Evolutionary conservation across 225 moss, liverwort and hornwort genomes (phyloP).

Genomic region (Lunularia cruciata): DNA sequence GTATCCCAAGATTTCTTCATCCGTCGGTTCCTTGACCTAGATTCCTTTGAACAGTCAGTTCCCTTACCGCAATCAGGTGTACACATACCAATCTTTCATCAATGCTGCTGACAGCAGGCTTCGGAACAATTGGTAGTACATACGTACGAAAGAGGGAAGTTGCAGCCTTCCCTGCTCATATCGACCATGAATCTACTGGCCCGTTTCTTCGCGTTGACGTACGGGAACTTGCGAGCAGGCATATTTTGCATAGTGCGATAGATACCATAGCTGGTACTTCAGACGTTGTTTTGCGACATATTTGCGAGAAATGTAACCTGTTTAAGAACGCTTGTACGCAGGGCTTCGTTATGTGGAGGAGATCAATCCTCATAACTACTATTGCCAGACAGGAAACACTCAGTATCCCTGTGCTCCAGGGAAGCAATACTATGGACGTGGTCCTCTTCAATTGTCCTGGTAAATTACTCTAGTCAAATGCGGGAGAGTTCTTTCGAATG

Average conservation of each 20-base stretch:
- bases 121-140: conserved; percentile 28
- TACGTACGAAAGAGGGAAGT: conserved; percentile 15
- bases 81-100: conserved; percentile 36
- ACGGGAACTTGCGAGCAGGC: too few relatives aligned
- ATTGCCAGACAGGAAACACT: conserved; percentile 7
- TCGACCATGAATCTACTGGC: conserved; percentile 24
- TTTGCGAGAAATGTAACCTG: too few relatives aligned
- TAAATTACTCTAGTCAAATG: too few relatives aligned
- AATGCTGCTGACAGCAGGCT: conserved; percentile 15
- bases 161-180: conserved; percentile 33
- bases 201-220: too few relatives aligned
- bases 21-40: too few relatives aligned
- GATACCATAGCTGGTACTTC: too few relatives aligned
- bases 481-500: too few relatives aligned
- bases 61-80: conserved; percentile 27
- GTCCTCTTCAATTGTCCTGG: conserved; percentile 47
- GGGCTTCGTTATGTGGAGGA: conserved; percentile 14
- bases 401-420: conserved; percentile 34
- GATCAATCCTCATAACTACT: conserved; percentile 12
- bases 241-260: too few relatives aligned
- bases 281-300: too few relatives aligned
- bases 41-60: conserved; percentile 32
- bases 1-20: too few relatives aligned
- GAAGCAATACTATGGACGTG: conserved; percentile 44
- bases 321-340: conserved; percentile 7